Conservation (phyloP, 352 stramenopile genomes). For the Phytophthora tubulina region DNA sequence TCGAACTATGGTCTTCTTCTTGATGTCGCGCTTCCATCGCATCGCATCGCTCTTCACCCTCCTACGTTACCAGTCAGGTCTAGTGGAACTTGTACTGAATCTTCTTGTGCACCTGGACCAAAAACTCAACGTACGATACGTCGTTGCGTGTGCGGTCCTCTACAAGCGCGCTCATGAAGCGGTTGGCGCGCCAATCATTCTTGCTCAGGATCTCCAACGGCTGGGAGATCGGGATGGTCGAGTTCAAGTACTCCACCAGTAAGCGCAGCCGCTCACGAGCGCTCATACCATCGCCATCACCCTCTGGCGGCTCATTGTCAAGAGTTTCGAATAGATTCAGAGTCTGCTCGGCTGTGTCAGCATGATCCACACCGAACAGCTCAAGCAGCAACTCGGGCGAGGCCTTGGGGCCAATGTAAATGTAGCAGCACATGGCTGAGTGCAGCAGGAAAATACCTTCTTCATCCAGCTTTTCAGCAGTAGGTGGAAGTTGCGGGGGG, state of each 20-base stretch:
- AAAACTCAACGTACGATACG: constrained; percentile 91
- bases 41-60: constrained; percentile 24
- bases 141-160: constrained; percentile 89
- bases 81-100: constrained; percentile 93
- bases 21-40: constrained; percentile 36
- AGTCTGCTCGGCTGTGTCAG: constrained; percentile 79
- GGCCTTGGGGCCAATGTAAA: constrained; percentile 87
- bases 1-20: constrained; percentile 20
- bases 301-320: constrained; percentile 51
- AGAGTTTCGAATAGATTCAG: constrained; percentile 75
- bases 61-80: constrained; percentile 28
- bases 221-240: constrained; percentile 84
- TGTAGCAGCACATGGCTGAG: constrained; percentile 87
- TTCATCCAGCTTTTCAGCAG: constrained; percentile 88
- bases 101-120: constrained; percentile 92
- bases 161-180: constrained; percentile 88
- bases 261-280: constrained; percentile 73
- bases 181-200: constrained; percentile 84
- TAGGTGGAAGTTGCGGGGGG: constrained; percentile 77
- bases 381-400: constrained; percentile 77
- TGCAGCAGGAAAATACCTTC: constrained; percentile 90
- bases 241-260: constrained; percentile 84
- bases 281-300: constrained; percentile 52
- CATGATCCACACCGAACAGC: constrained; percentile 87
- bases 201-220: constrained; percentile 88